phyloP scores from a whole-genome alignment of 768 basidiomycete genomes.

The Mycena sanguinolenta region DNA sequence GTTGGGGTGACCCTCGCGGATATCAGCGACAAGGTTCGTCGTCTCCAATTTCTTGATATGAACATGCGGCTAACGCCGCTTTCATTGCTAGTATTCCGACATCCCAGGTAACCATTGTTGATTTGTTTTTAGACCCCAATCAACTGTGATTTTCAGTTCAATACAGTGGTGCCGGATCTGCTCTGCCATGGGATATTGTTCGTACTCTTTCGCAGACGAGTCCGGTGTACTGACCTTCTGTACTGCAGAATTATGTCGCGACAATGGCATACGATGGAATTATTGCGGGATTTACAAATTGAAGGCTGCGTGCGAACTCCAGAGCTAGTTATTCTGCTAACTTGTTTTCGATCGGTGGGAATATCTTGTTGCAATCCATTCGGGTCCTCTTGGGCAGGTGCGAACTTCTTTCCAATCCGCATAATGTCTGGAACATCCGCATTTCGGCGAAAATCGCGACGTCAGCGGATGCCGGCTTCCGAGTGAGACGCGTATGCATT shows the following conservation, averaged over 20 bases:
- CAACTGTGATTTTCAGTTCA: conserved; percentile 16
- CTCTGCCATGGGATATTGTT: conserved; percentile 42
- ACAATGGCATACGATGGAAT: conserved; percentile 66
- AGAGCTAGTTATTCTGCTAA: too few species aligned
- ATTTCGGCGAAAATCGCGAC: too few species aligned
- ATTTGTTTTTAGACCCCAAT: neutral
- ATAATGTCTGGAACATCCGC: too few species aligned
- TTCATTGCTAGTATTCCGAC: neutral
- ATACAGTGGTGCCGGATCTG: conserved; percentile 40
- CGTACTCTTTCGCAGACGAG: neutral
- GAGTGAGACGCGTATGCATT: too few species aligned
- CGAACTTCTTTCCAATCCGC: too few species aligned
- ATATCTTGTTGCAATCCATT: too few species aligned
- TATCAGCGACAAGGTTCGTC: conserved; percentile 41
- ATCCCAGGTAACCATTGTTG: neutral
- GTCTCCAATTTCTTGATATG: neutral
- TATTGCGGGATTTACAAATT: conserved; percentile 48
- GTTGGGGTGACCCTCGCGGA: conserved; percentile 51
- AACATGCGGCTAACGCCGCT: neutral
- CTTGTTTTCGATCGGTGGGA: too few species aligned
- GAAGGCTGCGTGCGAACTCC: neutral
- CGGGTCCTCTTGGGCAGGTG: too few species aligned
- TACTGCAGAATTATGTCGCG: conserved; percentile 51
- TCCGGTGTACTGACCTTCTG: neutral
- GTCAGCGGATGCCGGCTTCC: too few species aligned